phyloP scores from a whole-genome alignment of 345 rosid genomes.

The Cochlearia excelsa region DNA sequence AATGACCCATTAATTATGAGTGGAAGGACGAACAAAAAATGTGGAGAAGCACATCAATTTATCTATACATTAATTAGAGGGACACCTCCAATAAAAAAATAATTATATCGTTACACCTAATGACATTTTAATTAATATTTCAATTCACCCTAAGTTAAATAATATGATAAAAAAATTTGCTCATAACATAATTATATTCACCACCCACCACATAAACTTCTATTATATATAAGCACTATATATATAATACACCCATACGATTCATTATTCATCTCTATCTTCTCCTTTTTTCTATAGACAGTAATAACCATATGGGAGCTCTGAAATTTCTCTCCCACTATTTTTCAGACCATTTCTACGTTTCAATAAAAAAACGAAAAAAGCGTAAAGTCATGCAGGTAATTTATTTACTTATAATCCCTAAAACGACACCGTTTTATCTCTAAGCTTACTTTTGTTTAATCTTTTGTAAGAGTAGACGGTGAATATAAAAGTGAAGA shows the following conservation, averaged over 20 bases:
- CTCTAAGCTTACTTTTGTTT: not conserved
- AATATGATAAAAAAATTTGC: too few species aligned
- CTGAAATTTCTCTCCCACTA: conserved; percentile 36
- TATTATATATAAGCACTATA: conserved; percentile 29
- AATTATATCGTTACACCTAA: conserved; percentile 25
- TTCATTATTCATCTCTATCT: not conserved
- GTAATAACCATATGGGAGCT: conserved; percentile 39
- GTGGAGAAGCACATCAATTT: too few species aligned
- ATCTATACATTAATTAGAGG: not conserved
- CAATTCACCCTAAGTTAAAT: not conserved
- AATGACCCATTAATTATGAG: not conserved
- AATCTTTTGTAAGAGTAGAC: conserved; percentile 30
- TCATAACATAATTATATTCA: not conserved
- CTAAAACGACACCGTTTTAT: not conserved
- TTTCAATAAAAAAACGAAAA: conserved; percentile 34
- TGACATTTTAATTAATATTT: conserved; percentile 2
- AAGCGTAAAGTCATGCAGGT: conserved; percentile 53
- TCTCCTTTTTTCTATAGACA: not conserved
- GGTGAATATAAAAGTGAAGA: conserved; percentile 45
- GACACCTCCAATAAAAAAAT: conserved; percentile 2
- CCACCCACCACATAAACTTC: conserved; percentile 19
- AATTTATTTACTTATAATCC: not conserved
- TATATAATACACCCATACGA: conserved; percentile 6
- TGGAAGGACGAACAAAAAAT: too few species aligned
- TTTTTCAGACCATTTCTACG: conserved; percentile 34